phyloP scores from a whole-genome alignment of 1,284 basidiomycete species.

The Pseudozyma sp. region DNA sequence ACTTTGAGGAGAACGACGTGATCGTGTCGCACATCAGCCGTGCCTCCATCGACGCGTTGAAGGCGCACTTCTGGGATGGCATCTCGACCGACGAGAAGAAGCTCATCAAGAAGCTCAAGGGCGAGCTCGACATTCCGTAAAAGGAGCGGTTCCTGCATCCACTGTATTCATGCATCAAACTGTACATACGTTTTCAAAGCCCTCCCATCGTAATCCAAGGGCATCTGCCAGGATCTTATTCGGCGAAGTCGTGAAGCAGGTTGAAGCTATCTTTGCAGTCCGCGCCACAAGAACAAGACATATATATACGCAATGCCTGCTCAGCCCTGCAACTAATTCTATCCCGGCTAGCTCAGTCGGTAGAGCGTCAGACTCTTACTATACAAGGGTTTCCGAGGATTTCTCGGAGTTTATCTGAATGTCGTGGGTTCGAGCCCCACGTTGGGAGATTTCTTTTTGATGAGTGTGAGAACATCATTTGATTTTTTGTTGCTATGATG shows the following conservation, averaged over 20 bases:
- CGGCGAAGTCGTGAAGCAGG: no score
- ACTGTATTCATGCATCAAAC: not conserved
- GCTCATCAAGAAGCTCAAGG: constrained; percentile 90
- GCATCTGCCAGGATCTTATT: no score
- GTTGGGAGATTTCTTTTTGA: constrained; percentile 58
- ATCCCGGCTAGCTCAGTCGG: constrained; percentile 69
- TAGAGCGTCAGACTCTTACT: constrained; percentile 69
- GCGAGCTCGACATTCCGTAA: constrained; percentile 74
- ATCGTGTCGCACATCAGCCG: constrained; percentile 89
- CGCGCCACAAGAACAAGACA: no score
- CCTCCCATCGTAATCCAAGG: no score
- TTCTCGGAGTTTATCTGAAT: constrained; percentile 56
- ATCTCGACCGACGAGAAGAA: constrained; percentile 93
- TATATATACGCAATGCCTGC: not conserved
- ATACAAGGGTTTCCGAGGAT: constrained; percentile 47
- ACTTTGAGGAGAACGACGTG: constrained; percentile 97
- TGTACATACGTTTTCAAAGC: not conserved
- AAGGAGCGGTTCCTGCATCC: not conserved
- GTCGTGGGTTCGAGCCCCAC: constrained; percentile 68
- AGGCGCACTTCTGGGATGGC: constrained; percentile 88
- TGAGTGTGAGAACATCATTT: not conserved
- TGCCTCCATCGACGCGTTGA: constrained; percentile 81
- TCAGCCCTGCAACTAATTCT: not conserved
- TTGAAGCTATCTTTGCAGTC: no score
- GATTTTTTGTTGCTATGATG: not conserved